Base-by-base conservation (phyloP, 2,329 filamentous ascomycete species). In the Dothiorella sarmentorum region DNA sequence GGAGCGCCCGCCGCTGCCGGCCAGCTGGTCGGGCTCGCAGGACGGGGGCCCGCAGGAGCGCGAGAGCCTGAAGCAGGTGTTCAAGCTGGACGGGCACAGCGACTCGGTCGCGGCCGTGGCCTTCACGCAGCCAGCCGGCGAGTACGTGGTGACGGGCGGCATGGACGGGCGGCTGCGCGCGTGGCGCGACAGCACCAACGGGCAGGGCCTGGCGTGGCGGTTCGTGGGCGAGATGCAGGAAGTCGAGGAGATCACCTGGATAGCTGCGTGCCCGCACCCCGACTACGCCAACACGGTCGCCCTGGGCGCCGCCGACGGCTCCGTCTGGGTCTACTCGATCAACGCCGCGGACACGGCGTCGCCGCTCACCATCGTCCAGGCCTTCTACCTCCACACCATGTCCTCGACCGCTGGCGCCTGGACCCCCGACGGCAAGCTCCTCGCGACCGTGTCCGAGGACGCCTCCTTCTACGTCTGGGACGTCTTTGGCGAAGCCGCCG, bases 191-290 rank as follows among this genome's bases (percentile, higher is more conserved):
- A 78, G 67, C 64, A 76, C 64, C 64, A 63, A 43, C 22, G 45
- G 56, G 4, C 24, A 33, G 18, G 70, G 74, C 27, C 72, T 77
- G 35, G 72, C 77, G 35, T 87, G 84, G 83, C 78, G 81, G 43
- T 88, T 89, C 67, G 74, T 96, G 7, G 89, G 83, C 58, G 89
- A 94, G 68, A 84, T 86, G 3, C 88, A 91, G 68, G 94, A 99
- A 73, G 93, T 97, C 9, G 89, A 95, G 66, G 93, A 97, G 75
- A 88, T 99, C 68, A 96, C 94, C 78, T 99, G 93, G 92, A 75
- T 97, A 31, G 75, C 80, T 1, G 76, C 91, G 0, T 96, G 90
- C 70, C 91, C 92, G 1, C 80, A 86, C 61, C 73, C 85, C 11
- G 76, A 80, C 5, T 85, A 90, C 70, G 84, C 88, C 61, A 95